These are phyloP conservation scores for Aspergillus floridensis DNA, from an alignment of 2,329 filamentous ascomycete species.

Conservation along the genomic window DNA sequence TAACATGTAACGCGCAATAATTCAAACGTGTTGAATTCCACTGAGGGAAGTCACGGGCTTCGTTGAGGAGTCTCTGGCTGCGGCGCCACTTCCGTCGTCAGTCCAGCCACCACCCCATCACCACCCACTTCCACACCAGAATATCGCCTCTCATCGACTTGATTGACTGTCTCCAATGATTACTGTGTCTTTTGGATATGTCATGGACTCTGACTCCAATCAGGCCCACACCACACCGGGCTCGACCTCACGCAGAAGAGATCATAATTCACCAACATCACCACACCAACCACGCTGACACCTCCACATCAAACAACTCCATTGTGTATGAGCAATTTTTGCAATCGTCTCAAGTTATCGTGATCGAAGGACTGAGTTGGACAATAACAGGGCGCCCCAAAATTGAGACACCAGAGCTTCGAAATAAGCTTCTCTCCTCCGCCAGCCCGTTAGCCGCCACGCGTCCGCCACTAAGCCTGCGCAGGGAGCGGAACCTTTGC, in stretches of 20 bases:
- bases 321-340: neutral
- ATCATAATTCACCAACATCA: neutral
- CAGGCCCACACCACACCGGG: neutral
- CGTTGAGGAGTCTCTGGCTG: neutral
- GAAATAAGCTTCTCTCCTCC: neutral
- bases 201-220: too few species aligned
- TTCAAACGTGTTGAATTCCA: neutral
- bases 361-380: neutral
- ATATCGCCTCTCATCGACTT: too few species aligned
- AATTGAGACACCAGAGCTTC: neutral
- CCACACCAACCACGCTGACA: neutral
- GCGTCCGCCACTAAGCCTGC: neutral
- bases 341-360: neutral
- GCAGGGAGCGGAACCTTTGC: neutral
- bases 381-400: neutral
- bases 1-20: neutral
- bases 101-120: neutral
- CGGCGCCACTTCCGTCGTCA: neutral
- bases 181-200: too few species aligned
- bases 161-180: too few species aligned
- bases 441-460: neutral
- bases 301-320: neutral
- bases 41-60: neutral
- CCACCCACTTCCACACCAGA: too few species aligned
- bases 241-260: neutral